A percentile compares a stretch with the other conserved stretches of the same genome.
Conservation (phyloP, 805 yeast genomes). For the Candida hungchunana region DNA sequence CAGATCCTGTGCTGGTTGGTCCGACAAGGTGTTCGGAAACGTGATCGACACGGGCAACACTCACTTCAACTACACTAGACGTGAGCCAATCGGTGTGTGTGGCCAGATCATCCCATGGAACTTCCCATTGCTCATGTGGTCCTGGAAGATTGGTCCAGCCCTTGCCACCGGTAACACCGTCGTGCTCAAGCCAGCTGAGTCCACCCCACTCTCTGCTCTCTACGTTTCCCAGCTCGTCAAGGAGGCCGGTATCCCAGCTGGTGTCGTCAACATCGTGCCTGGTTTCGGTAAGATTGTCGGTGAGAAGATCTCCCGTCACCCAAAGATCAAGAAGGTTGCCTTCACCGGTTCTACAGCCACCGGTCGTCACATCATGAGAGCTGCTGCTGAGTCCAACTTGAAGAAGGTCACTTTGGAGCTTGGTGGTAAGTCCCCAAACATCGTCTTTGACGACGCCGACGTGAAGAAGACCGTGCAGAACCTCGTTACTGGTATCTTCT, state of each 20-base stretch:
- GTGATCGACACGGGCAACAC: constrained; percentile 57
- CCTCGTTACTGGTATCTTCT: constrained; percentile 80
- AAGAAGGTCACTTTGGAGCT: constrained; percentile 92
- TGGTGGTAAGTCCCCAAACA: constrained; percentile 95
- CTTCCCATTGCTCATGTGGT: constrained; percentile 83
- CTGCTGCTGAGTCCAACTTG: constrained; percentile 74
- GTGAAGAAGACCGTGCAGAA: constrained; percentile 69
- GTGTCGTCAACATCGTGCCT: constrained; percentile 75
- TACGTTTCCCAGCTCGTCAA: constrained; percentile 58
- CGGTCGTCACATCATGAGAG: constrained; percentile 78
- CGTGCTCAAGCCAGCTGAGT: constrained; percentile 82
- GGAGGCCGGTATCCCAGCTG: constrained; percentile 80
- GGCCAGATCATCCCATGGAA: constrained; percentile 93
- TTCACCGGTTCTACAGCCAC: constrained; percentile 88
- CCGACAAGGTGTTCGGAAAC: constrained; percentile 63
- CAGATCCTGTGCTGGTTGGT: constrained; percentile 82
- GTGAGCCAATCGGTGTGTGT: constrained; percentile 86
- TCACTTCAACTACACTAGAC: constrained; percentile 61
- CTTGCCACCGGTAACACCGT: constrained; percentile 82
- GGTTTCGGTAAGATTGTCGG: constrained; percentile 79
- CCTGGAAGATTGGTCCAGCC: constrained; percentile 88
- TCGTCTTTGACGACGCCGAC: constrained; percentile 83
- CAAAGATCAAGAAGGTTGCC: constrained; percentile 70
- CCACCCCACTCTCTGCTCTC: constrained; percentile 80
- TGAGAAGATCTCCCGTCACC: constrained; percentile 64